Conservation (phyloP, 257 asterid genomes). For the Gentiana macrophylla region DNA sequence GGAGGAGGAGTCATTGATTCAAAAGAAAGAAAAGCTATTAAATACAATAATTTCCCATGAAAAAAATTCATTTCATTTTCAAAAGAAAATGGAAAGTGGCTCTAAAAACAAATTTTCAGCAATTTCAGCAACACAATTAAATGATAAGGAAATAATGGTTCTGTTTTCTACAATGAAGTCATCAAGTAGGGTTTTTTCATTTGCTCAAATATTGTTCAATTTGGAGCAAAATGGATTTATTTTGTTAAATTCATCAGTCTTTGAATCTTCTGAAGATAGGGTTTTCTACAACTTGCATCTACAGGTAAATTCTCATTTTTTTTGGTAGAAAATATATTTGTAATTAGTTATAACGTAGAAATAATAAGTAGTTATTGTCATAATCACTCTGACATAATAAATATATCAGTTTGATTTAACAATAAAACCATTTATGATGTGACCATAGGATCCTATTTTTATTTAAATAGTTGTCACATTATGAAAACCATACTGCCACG, state of each 20-base stretch:
- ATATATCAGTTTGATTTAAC: too few species aligned
- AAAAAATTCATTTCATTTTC: not conserved
- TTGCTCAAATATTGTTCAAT: slow-evolving; percentile 20
- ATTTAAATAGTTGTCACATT: too few species aligned
- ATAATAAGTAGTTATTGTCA: too few species aligned
- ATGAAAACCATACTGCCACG: too few species aligned
- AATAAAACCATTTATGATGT: too few species aligned
- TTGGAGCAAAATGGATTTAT: slow-evolving; percentile 46
- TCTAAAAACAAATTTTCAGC: slow-evolving; percentile 11
- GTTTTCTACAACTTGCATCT: slow-evolving; percentile 48
- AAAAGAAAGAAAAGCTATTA: slow-evolving; percentile 32
- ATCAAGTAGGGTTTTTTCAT: slow-evolving; percentile 8
- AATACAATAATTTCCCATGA: slow-evolving; percentile 16
- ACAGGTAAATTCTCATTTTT: slow-evolving; percentile 30
- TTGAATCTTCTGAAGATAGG: slow-evolving; percentile 42
- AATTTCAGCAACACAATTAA: slow-evolving; percentile 23
- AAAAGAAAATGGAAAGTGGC: slow-evolving; percentile 2
- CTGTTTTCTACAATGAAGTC: slow-evolving; percentile 30
- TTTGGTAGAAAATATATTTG: not conserved
- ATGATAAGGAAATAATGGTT: slow-evolving; percentile 33
- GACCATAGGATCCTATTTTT: too few species aligned
- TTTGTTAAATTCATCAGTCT: slow-evolving; percentile 34
- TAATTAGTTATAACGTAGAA: too few species aligned
- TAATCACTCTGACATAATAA: not conserved
- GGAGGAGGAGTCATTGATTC: slow-evolving; percentile 32